These are phyloP conservation scores for Calonectria ilicicola DNA, from an alignment of 2,329 filamentous ascomycete genomes.

Conservation along the genomic window DNA sequence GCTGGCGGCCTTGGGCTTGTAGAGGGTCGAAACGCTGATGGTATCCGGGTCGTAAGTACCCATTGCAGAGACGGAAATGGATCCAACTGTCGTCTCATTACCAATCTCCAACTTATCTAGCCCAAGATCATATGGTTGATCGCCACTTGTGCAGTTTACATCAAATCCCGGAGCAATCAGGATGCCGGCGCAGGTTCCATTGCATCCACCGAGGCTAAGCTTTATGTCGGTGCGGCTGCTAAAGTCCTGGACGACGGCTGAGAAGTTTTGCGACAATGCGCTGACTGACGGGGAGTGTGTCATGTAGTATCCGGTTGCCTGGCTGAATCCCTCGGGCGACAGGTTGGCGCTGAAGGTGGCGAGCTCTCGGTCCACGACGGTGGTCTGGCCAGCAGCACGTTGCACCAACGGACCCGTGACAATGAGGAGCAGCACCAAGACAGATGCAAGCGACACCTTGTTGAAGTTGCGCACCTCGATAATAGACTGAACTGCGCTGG, in stretches of 20 bases:
- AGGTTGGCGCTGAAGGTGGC: background rate
- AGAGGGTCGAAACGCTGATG: conserved; percentile 2
- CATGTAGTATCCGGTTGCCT: conserved; percentile 20
- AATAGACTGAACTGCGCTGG: conserved; percentile 5
- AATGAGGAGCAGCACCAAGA: background rate
- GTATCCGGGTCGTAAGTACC: background rate
- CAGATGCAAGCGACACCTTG: conserved; percentile 13
- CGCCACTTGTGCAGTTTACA: background rate
- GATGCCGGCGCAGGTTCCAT: conserved; percentile 6
- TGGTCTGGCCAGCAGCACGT: background rate
- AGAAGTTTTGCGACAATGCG: conserved; percentile 12
- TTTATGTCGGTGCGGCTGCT: background rate
- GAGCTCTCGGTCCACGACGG: background rate
- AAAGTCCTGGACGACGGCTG: conserved; percentile 9
- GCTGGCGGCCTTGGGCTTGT: background rate
- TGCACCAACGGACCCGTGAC: conserved; percentile 4
- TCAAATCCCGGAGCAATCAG: conserved; percentile 19
- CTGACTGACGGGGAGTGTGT: background rate
- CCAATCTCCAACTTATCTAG: background rate
- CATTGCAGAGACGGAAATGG: background rate
- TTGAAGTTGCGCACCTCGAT: conserved; percentile 3
- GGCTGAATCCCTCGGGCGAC: background rate
- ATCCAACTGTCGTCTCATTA: background rate
- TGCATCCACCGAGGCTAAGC: background rate
- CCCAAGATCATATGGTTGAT: background rate